phyloP scores from a whole-genome alignment of 192 early-diverging fungal species.

The Pilobolus umbonatus region DNA sequence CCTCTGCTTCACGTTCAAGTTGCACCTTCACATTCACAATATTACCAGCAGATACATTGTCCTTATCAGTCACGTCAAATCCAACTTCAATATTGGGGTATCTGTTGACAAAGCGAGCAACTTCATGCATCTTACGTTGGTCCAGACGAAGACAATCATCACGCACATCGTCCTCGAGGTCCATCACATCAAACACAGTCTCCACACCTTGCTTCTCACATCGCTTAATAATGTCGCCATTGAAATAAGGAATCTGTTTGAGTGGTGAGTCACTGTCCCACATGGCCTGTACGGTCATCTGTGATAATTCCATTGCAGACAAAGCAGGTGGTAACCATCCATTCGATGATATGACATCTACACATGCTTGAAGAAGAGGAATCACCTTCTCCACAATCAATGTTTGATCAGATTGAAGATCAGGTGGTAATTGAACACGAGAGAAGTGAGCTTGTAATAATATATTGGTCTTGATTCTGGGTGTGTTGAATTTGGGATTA shows the following conservation, averaged over 20 bases:
- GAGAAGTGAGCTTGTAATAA: constrained; percentile 95
- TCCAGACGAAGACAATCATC: constrained; percentile 60
- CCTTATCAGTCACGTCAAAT: constrained; percentile 61
- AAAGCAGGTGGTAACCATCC: constrained; percentile 89
- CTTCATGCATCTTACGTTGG: constrained; percentile 61
- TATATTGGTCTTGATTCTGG: constrained; percentile 90
- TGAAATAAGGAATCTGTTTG: constrained; percentile 89
- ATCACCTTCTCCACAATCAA: constrained; percentile 58
- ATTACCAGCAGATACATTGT: constrained; percentile 57
- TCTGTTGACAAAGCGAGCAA: constrained; percentile 84
- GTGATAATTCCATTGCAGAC: constrained; percentile 92
- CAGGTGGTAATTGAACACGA: constrained; percentile 81
- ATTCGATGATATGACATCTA: constrained; percentile 90
- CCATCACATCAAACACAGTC: constrained; percentile 89
- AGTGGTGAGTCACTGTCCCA: constrained; percentile 93
- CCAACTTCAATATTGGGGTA: constrained; percentile 90
- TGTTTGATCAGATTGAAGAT: constrained; percentile 89
- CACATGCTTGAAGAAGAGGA: constrained; percentile 86
- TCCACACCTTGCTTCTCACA: constrained; percentile 70
- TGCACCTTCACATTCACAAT: constrained; percentile 62
- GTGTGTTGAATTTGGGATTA: constrained; percentile 74
- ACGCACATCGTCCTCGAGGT: constrained; percentile 87
- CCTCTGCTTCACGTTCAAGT: constrained; percentile 85
- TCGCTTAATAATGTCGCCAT: constrained; percentile 60
- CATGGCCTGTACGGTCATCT: constrained; percentile 96